phyloP scores from a whole-genome alignment of 768 basidiomycete species.

The Amanita rimosa region DNA sequence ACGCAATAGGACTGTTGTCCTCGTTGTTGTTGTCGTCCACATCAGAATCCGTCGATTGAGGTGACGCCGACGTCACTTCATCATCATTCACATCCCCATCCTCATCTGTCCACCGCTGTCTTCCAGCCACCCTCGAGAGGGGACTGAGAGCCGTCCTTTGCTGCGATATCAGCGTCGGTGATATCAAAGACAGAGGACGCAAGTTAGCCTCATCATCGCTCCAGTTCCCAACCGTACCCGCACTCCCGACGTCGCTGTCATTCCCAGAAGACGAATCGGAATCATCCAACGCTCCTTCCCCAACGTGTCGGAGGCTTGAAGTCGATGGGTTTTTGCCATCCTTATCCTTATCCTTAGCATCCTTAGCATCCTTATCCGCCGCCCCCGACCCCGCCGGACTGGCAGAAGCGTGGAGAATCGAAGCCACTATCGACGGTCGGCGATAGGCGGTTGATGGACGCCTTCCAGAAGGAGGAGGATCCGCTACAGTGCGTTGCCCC shows the following conservation, averaged over 20 bases:
- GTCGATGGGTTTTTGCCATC: not conserved
- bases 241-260: constrained; percentile 20
- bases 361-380: too few species aligned
- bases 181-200: constrained; percentile 17
- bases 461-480: constrained; percentile 8
- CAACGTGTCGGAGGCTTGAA: constrained; percentile 46
- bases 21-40: constrained; percentile 22
- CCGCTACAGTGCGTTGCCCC: constrained; percentile 22
- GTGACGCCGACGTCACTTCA: constrained; percentile 47
- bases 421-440: constrained; percentile 10
- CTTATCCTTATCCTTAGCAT: too few species aligned
- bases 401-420: constrained; percentile 14
- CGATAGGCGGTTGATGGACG: constrained; percentile 8
- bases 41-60: constrained; percentile 56
- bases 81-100: constrained; percentile 33
- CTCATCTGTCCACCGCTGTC: constrained; percentile 43
- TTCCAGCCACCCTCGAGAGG: constrained; percentile 44
- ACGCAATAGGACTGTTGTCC: constrained; percentile 21
- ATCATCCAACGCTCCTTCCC: constrained; percentile 70
- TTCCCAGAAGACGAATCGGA: constrained; percentile 54
- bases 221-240: constrained; percentile 18
- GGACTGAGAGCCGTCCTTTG: constrained; percentile 46
- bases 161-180: constrained; percentile 21
- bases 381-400: too few species aligned
- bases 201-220: constrained; percentile 24